Base-by-base conservation (phyloP, 192 early-diverging fungal genomes). In the Radiomyces spectabilis region DNA sequence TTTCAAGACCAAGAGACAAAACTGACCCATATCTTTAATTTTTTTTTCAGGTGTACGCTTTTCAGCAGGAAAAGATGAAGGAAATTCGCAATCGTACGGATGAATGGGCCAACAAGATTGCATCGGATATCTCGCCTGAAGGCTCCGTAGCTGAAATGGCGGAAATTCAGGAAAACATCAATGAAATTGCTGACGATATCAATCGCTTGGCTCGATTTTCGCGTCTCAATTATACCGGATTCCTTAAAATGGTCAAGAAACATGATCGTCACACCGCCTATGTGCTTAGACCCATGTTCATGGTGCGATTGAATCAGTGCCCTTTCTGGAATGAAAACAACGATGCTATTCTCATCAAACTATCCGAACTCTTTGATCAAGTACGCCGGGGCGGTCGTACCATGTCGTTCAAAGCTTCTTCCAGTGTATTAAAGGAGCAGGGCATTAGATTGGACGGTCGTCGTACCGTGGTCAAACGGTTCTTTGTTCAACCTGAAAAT, bases 401-500 rank as follows among this genome's bases (percentile, higher is more conserved):
- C 21, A 68, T 68, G 64, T 66, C 64, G 5, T 66, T 66, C 53
- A 48, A 66, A 39, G 48, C 51, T 29, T 10, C 19, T 18, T 32
- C 16, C 19, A 29, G 24, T 3, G 15, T 27, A 1, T 6, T 30
- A 13, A 2, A 49, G 6, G 26, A 31, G 22, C 13, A 27, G 18
- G 24, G 34, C 9, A 5, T 40, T 7, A 9, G 18, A 32, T 21
- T 26, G 1, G 25, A 18, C 2, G 60, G 39, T 10, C 29, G 46
- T 16, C 44, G 55, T 25, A 60, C 52, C 3, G 25, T 55, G n/a
- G 53, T 66, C 0, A 55, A 55, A 45, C 37, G 64, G 63, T 98
- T 89, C 77, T 98, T 92, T 92, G 92, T 98, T 5, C 95, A 96
- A 63, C 83, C 84, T 2, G 92, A 95, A 65, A 93, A 97, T 69